phyloP scores from a whole-genome alignment of 768 basidiomycete genomes.

The Fomitopsis pulvina region DNA sequence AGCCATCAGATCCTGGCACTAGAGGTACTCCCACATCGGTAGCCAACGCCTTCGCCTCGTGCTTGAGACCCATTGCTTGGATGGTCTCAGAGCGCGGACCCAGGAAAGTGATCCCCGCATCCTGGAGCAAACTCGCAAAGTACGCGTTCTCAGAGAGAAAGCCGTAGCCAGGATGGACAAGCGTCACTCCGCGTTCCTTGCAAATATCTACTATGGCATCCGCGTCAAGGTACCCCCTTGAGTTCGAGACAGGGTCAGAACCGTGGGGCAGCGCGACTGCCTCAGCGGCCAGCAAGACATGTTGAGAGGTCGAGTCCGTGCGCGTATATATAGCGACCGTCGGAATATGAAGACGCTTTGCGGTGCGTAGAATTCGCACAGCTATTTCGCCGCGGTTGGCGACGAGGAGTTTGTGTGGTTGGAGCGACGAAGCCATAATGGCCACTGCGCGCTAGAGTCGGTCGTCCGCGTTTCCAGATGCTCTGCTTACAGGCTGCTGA shows the following conservation, averaged over 20 bases:
- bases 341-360: conserved; percentile 40
- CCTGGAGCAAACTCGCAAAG: conserved; percentile 41
- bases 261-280: conserved; percentile 30
- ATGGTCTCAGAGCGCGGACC: conserved; percentile 50
- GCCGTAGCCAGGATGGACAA: conserved; percentile 60
- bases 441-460: not conserved
- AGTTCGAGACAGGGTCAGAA: conserved; percentile 29
- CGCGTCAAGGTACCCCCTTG: conserved; percentile 35
- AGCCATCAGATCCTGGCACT: conserved; percentile 49
- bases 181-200: conserved; percentile 33
- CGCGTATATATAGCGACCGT: conserved; percentile 56
- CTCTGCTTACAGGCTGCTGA: not conserved
- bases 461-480: not conserved
- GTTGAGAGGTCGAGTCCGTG: conserved; percentile 51
- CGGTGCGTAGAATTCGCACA: conserved; percentile 53
- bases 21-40: conserved; percentile 41
- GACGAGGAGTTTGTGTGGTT: conserved; percentile 46
- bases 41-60: conserved; percentile 45
- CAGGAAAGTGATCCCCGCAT: conserved; percentile 49
- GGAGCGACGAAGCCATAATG: not conserved
- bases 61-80: conserved; percentile 53
- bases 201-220: conserved; percentile 37
- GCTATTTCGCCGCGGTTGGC: conserved; percentile 75
- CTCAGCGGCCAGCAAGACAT: conserved; percentile 51
- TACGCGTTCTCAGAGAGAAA: conserved; percentile 60